A percentile compares a stretch with the other conserved stretches of the same genome.
These are phyloP conservation scores for Beauveria caledonica DNA, from an alignment of 2,329 filamentous ascomycete species.

Conservation along the genomic window DNA sequence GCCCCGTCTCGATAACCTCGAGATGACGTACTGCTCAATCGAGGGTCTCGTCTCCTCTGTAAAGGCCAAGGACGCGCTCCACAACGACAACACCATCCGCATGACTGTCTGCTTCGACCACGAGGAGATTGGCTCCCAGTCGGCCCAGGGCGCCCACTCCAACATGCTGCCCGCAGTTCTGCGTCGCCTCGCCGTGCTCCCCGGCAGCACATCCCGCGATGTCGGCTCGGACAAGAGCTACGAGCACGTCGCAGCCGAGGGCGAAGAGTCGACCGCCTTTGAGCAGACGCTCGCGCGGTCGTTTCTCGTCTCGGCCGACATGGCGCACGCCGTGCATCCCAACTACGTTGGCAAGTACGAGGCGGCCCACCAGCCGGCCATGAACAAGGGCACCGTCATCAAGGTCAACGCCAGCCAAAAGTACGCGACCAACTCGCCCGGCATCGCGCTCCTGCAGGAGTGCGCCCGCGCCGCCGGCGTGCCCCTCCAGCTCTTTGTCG, in stretches of 20 bases:
- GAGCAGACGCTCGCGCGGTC: conserved; percentile 88
- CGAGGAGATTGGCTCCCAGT: conserved; percentile 90
- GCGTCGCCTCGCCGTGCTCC: conserved; percentile 74
- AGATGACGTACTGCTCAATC: conserved; percentile 91
- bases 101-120: conserved; percentile 95
- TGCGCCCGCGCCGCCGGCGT: conserved; percentile 66
- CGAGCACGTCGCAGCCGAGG: conserved; percentile 48
- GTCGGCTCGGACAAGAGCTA: conserved; percentile 56
- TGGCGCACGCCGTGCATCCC: conserved; percentile 93
- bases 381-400: conserved; percentile 95
- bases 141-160: conserved; percentile 87
- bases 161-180: conserved; percentile 84
- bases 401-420: conserved; percentile 97
- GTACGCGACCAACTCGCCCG: conserved; percentile 93
- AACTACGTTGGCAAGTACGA: conserved; percentile 95
- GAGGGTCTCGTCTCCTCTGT: conserved; percentile 78
- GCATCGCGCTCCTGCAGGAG: conserved; percentile 87
- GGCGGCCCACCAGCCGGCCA: conserved; percentile 78
- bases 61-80: conserved; percentile 52
- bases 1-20: conserved; percentile 88
- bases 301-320: conserved; percentile 92
- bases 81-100: conserved; percentile 73
- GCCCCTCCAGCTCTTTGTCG: conserved; percentile 90
- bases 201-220: conserved; percentile 52
- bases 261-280: conserved; percentile 67